Base-by-base conservation (phyloP, 805 yeast genomes). In the Candida glaebosa region DNA sequence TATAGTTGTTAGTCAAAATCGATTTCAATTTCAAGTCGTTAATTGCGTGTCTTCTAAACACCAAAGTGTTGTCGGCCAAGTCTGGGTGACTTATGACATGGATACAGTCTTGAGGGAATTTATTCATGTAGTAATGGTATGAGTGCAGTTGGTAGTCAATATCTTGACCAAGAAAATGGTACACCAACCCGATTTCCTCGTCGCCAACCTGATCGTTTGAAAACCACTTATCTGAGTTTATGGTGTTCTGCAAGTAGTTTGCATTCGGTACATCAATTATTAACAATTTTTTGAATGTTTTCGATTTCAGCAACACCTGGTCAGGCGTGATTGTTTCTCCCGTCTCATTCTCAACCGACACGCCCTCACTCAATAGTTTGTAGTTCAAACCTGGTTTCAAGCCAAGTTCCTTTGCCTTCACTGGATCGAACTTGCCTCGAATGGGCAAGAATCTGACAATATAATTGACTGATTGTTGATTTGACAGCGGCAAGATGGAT, bases 1-100 rank as follows among this genome's bases (percentile, higher is more conserved):
- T 77, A 53, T 68, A 76, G 38, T 63, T 53, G 3, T 64, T 59
- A 3, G 64, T 61, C 49, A 78, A 73, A 5, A 84, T 48, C 3
- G 78, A 61, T 49, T 79, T 81, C 56, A 86, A 68, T 53, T 81
- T 82, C 45, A 85, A 56, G 2, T 76, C 63, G 15, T 74, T 65
- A 1, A 65, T 50, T 0, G 84, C 79, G 3, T 85, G 71, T 0
- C 81, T 73, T 22, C 67, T 71, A 57, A 79, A 81, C 4, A 78
- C 71, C 12, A 88, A 58, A 0, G 77, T 67, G 55, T 90, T 76
- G 15, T 87, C 79, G 9, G 82, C 69, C 38, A 84, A 67, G 12
- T 64, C 58, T 2, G 81, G 71, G 60, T 91, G 97, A n/a, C 93
- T 82, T 4, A 91, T 69, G 38, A 81, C 68, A 58, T 88, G 96